Evolutionary conservation across 371 early-diverging fungal genomes (phyloP).

Genomic region (Rhizopus arrhizus): DNA sequence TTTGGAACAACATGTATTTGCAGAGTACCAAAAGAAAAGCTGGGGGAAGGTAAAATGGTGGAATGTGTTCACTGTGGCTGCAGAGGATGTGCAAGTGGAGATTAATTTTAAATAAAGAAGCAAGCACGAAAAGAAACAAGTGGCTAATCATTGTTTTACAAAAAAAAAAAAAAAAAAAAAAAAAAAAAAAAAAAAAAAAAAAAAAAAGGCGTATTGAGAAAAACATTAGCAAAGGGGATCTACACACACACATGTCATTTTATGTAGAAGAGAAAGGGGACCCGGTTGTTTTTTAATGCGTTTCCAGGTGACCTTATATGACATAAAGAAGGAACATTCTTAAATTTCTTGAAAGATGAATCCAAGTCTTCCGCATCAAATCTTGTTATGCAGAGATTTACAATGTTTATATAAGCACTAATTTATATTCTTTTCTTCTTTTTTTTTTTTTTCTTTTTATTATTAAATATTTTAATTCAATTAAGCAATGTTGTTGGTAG

Average conservation of each 20-base stretch:
- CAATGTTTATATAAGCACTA: background rate
- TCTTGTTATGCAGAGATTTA: too few species aligned
- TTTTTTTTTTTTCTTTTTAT: background rate
- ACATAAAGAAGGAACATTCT: too few species aligned
- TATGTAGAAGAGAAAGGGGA: too few species aligned
- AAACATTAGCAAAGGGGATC: too few species aligned
- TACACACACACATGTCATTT: too few species aligned
- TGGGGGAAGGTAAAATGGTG: constrained; percentile 86
- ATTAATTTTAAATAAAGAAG: constrained; percentile 29
- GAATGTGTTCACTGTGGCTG: constrained; percentile 97
- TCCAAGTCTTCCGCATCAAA: too few species aligned
- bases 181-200: constrained; percentile 21
- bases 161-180: constrained; percentile 17
- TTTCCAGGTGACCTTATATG: too few species aligned
- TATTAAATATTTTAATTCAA: background rate
- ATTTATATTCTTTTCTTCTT: background rate
- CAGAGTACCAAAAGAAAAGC: constrained; percentile 91
- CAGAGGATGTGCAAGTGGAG: constrained; percentile 69
- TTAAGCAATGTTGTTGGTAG: background rate
- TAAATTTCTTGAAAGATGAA: too few species aligned
- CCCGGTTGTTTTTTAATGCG: too few species aligned
- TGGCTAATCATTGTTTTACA: background rate
- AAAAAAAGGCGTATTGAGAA: background rate
- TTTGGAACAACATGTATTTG: constrained; percentile 98
- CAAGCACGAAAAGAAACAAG: background rate